Percentiles rank a stretch among this genome's conserved stretches.
Conservation (phyloP, 352 stramenopile genomes). For the Pilasporangium apinafurcum region DNA sequence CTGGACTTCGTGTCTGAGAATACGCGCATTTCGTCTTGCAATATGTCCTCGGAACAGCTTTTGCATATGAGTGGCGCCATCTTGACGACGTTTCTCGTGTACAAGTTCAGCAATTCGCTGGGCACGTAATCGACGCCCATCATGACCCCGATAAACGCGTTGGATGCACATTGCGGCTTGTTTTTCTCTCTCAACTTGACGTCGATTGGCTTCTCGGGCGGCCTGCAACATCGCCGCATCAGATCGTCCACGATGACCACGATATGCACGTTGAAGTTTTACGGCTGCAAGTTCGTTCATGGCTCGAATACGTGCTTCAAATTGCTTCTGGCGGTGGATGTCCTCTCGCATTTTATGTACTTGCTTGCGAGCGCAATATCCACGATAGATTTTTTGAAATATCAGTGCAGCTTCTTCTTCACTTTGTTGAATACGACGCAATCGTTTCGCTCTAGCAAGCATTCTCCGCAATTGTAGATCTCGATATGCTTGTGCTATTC, state of each 20-base stretch:
- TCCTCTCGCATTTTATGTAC: conserved; percentile 39
- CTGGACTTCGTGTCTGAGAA: conserved; percentile 30
- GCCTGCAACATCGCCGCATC: conserved; percentile 44
- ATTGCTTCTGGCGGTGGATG: conserved; percentile 29
- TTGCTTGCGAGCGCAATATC: conserved; percentile 39
- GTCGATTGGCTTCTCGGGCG: conserved; percentile 31
- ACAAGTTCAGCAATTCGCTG: conserved; percentile 43
- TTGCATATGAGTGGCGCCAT: conserved; percentile 56
- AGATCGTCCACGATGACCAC: conserved; percentile 46
- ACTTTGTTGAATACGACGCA: conserved; percentile 46
- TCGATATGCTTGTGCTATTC: conserved; percentile 47
- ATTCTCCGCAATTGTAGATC: conserved; percentile 44
- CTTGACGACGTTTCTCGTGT: conserved; percentile 32
- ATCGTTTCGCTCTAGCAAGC: conserved; percentile 31
- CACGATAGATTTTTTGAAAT: conserved; percentile 74
- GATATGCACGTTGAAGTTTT: conserved; percentile 68
- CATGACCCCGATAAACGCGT: conserved; percentile 65
- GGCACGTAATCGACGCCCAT: conserved; percentile 36
- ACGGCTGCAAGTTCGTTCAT: conserved; percentile 57
- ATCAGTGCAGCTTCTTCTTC: conserved; percentile 58
- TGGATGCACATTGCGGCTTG: conserved; percentile 56
- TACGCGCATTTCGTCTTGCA: conserved; percentile 28
- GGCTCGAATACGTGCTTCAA: conserved; percentile 39
- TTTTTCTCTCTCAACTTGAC: conserved; percentile 35
- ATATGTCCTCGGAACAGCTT: conserved; percentile 61